Conservation (phyloP, 768 basidiomycete genomes). For the Mrakia gelida region DNA sequence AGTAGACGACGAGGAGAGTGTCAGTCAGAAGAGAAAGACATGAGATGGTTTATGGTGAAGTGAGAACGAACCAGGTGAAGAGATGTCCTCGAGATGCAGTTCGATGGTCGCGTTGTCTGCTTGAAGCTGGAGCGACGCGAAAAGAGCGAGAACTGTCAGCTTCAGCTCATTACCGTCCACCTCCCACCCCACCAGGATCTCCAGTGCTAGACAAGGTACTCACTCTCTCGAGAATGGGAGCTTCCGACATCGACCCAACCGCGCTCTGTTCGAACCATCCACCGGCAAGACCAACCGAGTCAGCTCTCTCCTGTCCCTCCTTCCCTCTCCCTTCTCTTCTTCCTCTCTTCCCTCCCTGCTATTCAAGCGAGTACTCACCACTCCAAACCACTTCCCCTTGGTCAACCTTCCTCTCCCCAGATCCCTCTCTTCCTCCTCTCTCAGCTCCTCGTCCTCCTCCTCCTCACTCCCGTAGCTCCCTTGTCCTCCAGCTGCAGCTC, state of each 20-base stretch:
- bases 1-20: no score
- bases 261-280: conserved; percentile 20
- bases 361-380: conserved; percentile 10
- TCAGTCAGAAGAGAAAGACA: neutral
- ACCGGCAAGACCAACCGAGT: neutral
- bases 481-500: neutral
- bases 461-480: conserved; percentile 20
- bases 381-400: conserved; percentile 34
- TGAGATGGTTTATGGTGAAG: neutral
- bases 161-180: neutral
- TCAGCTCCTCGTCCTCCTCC: conserved; percentile 29
- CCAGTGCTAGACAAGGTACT: neutral
- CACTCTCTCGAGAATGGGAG: conserved; percentile 30
- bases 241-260: conserved; percentile 32
- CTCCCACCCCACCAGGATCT: neutral
- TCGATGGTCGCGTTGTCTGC: conserved; percentile 32
- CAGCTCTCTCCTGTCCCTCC: neutral
- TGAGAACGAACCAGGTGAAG: conserved; percentile 6
- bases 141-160: neutral
- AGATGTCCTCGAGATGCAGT: conserved; percentile 29
- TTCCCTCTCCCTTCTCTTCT: neutral
- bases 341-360: neutral
- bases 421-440: conserved; percentile 30
- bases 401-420: conserved; percentile 29
- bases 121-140: conserved; percentile 18